Conservation (phyloP, 352 stramenopile genomes). For the Globisporangium iwayamae region DNA sequence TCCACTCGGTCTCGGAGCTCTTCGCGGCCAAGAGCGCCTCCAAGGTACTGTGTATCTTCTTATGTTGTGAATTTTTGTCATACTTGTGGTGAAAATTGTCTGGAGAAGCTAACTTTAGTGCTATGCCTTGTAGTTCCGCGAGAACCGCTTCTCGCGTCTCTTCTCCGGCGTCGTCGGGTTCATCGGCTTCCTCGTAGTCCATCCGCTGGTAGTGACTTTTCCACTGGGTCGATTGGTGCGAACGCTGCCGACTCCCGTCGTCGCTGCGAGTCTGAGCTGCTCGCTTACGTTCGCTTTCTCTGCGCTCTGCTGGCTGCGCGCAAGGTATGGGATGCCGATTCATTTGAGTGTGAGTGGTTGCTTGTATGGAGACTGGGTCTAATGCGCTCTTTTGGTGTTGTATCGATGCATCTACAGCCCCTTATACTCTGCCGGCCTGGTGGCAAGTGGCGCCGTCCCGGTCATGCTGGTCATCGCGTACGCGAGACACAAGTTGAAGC, state of each 20-base stretch:
- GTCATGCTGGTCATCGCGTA: conserved; percentile 26
- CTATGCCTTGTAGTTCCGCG: conserved; percentile 30
- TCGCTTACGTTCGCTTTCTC: conserved; percentile 51
- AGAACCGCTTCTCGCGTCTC: conserved; percentile 65
- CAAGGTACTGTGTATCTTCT: conserved; percentile 27
- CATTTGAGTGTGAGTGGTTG: neutral
- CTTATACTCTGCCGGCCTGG: conserved; percentile 41
- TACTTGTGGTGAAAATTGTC: neutral
- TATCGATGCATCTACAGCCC: conserved; percentile 24
- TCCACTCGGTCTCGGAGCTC: conserved; percentile 39
- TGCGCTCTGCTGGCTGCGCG: conserved; percentile 43
- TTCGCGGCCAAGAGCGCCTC: conserved; percentile 41
- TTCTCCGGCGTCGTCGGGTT: conserved; percentile 63
- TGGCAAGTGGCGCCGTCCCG: conserved; percentile 28
- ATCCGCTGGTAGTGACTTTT: conserved; percentile 24
- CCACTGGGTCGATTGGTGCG: conserved; percentile 29
- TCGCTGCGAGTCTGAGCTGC: conserved; percentile 38
- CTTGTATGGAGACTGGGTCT: neutral
- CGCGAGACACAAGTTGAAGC: conserved; percentile 28
- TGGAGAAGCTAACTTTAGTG: neutral
- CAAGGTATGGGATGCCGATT: conserved; percentile 26
- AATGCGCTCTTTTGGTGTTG: neutral
- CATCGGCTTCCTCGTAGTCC: conserved; percentile 60
- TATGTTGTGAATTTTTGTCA: neutral
- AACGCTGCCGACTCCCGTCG: conserved; percentile 41